Conservation (phyloP, 768 basidiomycete species). For the Phaeotremella fagi region DNA sequence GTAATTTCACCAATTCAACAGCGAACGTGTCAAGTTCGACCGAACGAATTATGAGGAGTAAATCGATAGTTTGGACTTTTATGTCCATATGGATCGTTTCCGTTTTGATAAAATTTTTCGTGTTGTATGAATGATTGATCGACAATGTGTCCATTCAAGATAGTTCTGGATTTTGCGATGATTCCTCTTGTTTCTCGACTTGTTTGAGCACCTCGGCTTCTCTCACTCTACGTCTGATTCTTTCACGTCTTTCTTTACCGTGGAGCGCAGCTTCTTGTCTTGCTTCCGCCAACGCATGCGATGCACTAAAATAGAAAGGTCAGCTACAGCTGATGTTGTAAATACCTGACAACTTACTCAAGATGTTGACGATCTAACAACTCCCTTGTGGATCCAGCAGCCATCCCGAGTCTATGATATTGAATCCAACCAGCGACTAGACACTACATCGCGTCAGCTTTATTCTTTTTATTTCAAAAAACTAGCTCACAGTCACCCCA, state of each 20-base stretch:
- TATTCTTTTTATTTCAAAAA: too few species aligned
- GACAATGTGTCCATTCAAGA: too few species aligned
- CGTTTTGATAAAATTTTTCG: too few species aligned
- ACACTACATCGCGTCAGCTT: slow-evolving; percentile 11
- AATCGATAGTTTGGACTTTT: too few species aligned
- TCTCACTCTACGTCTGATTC: slow-evolving; percentile 38
- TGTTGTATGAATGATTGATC: too few species aligned
- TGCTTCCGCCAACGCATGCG: slow-evolving; percentile 42
- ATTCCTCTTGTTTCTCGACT: slow-evolving; percentile 28
- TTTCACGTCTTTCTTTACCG: slow-evolving; percentile 40
- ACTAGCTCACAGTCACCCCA: slow-evolving; percentile 28
- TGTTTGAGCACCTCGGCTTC: slow-evolving; percentile 34
- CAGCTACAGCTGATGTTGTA: neutral
- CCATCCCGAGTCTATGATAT: slow-evolving; percentile 32
- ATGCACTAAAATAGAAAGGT: slow-evolving; percentile 26
- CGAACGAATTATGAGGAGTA: too few species aligned
- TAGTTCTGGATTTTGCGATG: neutral
- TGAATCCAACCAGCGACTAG: slow-evolving; percentile 35
- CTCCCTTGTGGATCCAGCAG: slow-evolving; percentile 22
- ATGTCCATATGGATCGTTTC: too few species aligned
- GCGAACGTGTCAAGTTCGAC: too few species aligned
- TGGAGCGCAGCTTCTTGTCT: slow-evolving; percentile 41
- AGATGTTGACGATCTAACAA: slow-evolving; percentile 33
- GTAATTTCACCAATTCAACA: slow-evolving; percentile 1
- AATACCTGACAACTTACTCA: slow-evolving; percentile 16